These are phyloP conservation scores for Cercophora sp. DNA, from an alignment of 495 filamentous ascomycete genomes.

Conservation along the genomic window DNA sequence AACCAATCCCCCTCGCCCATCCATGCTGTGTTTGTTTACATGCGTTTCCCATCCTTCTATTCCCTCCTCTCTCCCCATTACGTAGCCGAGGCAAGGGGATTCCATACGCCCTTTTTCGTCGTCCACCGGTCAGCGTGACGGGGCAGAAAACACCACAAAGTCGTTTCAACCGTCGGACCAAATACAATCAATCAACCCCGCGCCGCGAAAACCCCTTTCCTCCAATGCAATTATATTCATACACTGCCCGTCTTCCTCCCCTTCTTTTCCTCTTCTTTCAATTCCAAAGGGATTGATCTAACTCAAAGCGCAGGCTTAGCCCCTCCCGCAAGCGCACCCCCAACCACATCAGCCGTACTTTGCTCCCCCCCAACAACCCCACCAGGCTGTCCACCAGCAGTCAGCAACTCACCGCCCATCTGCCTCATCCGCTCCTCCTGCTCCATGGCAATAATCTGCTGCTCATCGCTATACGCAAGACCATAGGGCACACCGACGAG, in stretches of 20 bases:
- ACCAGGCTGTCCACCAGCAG: conserved; percentile 22
- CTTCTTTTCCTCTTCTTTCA: background rate
- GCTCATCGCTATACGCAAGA: conserved; percentile 89
- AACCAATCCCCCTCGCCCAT: background rate
- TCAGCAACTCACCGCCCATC: conserved; percentile 54
- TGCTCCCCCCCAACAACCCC: conserved; percentile 18
- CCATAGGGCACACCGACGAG: conserved; percentile 90
- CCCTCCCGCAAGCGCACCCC: conserved; percentile 28
- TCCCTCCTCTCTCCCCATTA: too few species aligned
- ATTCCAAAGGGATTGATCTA: background rate
- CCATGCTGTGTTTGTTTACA: background rate
- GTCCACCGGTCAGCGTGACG: too few species aligned
- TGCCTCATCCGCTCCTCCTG: conserved; percentile 90
- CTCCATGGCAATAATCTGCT: conserved; percentile 94
- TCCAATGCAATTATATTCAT: background rate
- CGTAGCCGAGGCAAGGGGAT: too few species aligned
- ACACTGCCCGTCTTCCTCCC: background rate
- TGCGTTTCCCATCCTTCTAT: background rate
- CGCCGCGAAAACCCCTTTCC: too few species aligned
- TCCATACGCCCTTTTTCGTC: too few species aligned
- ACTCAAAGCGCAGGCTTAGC: background rate
- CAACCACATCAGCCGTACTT: conserved; percentile 32
- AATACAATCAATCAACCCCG: too few species aligned
- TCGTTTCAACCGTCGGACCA: too few species aligned
- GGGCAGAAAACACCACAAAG: too few species aligned